These are phyloP conservation scores for Tephrocybe sp. DNA, from an alignment of 768 basidiomycete genomes.

Conservation along the genomic window DNA sequence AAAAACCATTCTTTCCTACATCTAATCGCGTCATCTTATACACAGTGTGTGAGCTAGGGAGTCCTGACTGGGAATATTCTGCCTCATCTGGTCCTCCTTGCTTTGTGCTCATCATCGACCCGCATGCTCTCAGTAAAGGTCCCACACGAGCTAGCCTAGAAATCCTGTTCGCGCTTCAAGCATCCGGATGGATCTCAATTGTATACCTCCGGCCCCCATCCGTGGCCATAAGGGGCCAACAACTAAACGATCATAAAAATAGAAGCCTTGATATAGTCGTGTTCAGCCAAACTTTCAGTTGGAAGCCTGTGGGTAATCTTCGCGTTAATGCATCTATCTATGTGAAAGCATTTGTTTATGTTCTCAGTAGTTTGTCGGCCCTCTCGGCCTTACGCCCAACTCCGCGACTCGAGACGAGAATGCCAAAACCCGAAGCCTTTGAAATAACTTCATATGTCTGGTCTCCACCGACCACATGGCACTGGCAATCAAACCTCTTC, in stretches of 20 bases:
- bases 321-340: neutral
- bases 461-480: constrained; percentile 1
- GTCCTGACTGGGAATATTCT: constrained; percentile 1
- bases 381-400: constrained; percentile 1
- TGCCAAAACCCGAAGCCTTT: too few relatives aligned
- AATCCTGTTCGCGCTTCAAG: neutral
- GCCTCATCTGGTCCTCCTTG: constrained; percentile 1
- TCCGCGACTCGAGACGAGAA: constrained; percentile 7
- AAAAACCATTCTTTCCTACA: neutral
- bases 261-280: neutral
- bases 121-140: constrained; percentile 7
- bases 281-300: neutral
- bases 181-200: constrained; percentile 3
- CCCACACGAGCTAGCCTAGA: neutral
- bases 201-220: neutral
- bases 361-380: constrained; percentile 2
- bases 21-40: neutral
- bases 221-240: constrained; percentile 1
- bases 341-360: neutral
- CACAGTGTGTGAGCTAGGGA: constrained; percentile 5
- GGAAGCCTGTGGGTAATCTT: constrained; percentile 1
- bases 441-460: too few relatives aligned
- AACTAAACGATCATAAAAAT: neutral
- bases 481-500: constrained; percentile 4
- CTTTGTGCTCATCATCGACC: neutral